These are phyloP conservation scores for Boletus tylopilopsis DNA, from an alignment of 768 basidiomycete genomes.

Conservation along the genomic window DNA sequence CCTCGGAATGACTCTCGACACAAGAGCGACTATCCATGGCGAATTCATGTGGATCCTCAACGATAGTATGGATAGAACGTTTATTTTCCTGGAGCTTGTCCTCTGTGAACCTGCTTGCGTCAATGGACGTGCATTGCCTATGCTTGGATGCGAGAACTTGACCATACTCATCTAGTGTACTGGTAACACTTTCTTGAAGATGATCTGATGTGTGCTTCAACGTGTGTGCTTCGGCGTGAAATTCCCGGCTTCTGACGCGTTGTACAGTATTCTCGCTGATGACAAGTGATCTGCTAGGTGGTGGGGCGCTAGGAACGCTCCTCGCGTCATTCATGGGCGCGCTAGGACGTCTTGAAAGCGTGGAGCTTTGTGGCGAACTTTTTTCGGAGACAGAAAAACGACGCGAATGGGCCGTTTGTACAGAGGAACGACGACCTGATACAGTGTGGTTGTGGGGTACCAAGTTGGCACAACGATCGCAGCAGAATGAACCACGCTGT, in stretches of 20 bases:
- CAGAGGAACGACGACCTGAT: slow-evolving; percentile 26
- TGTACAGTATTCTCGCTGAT: slow-evolving; percentile 10
- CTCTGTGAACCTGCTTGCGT: slow-evolving; percentile 16
- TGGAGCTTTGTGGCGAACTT: slow-evolving; percentile 3
- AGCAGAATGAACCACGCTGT: slow-evolving; percentile 31
- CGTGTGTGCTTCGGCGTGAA: slow-evolving; percentile 16
- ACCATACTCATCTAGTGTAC: slow-evolving; percentile 9
- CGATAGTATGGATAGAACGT: slow-evolving; percentile 28
- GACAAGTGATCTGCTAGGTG: slow-evolving; percentile 9
- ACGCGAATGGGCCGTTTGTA: slow-evolving; percentile 24
- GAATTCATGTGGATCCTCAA: slow-evolving; percentile 26
- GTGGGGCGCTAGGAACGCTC: slow-evolving; percentile 7
- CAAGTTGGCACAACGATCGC: slow-evolving; percentile 32
- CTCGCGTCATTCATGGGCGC: slow-evolving; percentile 7
- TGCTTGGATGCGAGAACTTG: slow-evolving; percentile 12
- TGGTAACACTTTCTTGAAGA: slow-evolving; percentile 12
- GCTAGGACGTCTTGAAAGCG: slow-evolving; percentile 20
- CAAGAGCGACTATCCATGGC: slow-evolving; percentile 13
- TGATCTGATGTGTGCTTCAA: slow-evolving; percentile 8
- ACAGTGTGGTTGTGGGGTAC: slow-evolving; percentile 31
- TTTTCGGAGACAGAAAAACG: slow-evolving; percentile 25
- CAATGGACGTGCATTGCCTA: slow-evolving; percentile 16
- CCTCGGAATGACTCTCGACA: slow-evolving; percentile 20
- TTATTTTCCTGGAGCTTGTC: slow-evolving; percentile 18
- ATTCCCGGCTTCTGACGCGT: slow-evolving; percentile 11